A percentile compares a stretch with the other conserved stretches of the same genome.
Evolutionary conservation across 2,329 filamentous ascomycete genomes (phyloP).

Genomic region (Claviceps paspali): DNA sequence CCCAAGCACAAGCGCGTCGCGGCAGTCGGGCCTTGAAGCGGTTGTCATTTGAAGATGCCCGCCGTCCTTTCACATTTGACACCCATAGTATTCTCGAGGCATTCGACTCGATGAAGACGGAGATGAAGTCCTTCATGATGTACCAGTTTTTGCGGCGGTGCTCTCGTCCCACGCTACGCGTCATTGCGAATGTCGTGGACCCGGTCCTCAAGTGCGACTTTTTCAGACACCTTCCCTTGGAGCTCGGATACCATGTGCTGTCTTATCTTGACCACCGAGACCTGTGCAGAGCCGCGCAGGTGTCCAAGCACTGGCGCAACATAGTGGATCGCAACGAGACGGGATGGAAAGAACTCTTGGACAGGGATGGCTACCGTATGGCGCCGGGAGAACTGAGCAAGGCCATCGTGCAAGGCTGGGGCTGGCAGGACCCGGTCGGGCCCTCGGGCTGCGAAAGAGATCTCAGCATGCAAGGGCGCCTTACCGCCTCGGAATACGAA

Average conservation of each 20-base stretch:
- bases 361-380: constrained; percentile 65
- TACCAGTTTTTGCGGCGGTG: constrained; percentile 86
- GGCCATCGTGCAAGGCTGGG: constrained; percentile 86
- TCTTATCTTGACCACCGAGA: constrained; percentile 75
- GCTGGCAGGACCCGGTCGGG: constrained; percentile 81
- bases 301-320: constrained; percentile 86
- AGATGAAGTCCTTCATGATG: constrained; percentile 93
- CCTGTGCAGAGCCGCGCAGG: constrained; percentile 78
- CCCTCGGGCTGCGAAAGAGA: constrained; percentile 66
- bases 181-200: constrained; percentile 82
- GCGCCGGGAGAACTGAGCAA: constrained; percentile 70
- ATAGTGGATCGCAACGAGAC: constrained; percentile 87
- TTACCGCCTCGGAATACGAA: constrained; percentile 39
- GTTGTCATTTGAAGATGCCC: neutral
- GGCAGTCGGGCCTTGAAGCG: constrained; percentile 7
- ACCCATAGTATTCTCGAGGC: constrained; percentile 76
- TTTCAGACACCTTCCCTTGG: constrained; percentile 64
- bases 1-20: constrained; percentile 7
- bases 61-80: constrained; percentile 43
- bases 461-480: constrained; percentile 43
- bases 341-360: constrained; percentile 87
- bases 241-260: constrained; percentile 76
- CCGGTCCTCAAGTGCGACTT: constrained; percentile 93
- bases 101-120: constrained; percentile 80
- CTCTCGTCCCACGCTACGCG: constrained; percentile 72